phyloP scores from a whole-genome alignment of 176 grass and related monocot species.

The Avena sativa region DNA sequence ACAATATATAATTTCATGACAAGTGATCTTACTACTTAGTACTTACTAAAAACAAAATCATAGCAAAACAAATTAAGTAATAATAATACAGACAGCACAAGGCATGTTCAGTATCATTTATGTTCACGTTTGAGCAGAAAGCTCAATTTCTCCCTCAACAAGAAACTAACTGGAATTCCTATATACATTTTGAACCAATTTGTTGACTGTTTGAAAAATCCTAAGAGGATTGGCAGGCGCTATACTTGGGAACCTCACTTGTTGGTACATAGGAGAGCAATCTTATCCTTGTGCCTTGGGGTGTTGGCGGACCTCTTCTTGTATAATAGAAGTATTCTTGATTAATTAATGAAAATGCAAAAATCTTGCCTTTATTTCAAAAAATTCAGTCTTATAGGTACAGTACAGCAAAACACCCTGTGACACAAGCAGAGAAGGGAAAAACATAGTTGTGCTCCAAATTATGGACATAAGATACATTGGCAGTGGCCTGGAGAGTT shows the following conservation, averaged over 20 bases:
- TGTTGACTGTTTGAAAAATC: not conserved
- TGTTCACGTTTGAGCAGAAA: slow-evolving; percentile 15
- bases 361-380: not conserved
- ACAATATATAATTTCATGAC: slow-evolving; percentile 23
- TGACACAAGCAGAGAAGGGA: not conserved
- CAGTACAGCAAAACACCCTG: not conserved
- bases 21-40: not conserved
- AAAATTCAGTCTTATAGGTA: not conserved
- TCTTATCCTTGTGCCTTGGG: not conserved
- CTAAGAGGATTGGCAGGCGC: not conserved
- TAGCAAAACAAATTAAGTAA: not conserved
- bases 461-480: not conserved
- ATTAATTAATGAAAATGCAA: not conserved
- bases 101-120: slow-evolving; percentile 9
- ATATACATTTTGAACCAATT: not conserved
- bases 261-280: not conserved
- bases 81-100: not conserved
- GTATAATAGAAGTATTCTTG: not conserved
- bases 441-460: slow-evolving; percentile 3
- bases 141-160: slow-evolving; percentile 7
- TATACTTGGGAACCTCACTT: not conserved
- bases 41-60: slow-evolving; percentile 7
- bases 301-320: not conserved
- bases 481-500: not conserved
- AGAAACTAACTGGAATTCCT: slow-evolving; percentile 18